Conservation (phyloP, 169 alveolate species). For the Eimeria tenella region DNA sequence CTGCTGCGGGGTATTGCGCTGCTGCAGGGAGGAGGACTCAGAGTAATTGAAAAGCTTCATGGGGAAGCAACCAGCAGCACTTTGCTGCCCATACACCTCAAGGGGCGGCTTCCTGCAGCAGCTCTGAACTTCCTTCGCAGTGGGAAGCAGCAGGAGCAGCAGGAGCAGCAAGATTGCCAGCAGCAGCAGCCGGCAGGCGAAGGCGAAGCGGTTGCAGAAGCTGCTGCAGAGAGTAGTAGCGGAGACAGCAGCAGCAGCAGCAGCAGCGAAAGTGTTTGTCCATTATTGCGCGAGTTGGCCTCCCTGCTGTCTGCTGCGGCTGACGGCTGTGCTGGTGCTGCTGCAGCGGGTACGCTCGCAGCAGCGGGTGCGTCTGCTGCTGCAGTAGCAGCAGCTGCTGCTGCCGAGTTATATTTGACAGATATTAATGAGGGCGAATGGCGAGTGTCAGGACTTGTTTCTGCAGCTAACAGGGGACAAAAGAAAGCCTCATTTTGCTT, state of each 20-base stretch:
- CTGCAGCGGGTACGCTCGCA: neutral
- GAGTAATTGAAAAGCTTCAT: neutral
- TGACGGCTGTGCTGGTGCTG: neutral
- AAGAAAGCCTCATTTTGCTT: constrained; percentile 91
- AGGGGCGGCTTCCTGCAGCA: constrained; percentile 5
- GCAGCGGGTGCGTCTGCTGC: constrained; percentile 63
- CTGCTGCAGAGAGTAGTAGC: constrained; percentile 4
- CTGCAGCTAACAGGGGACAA: constrained; percentile 84
- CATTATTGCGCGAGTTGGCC: constrained; percentile 7
- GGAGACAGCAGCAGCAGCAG: neutral
- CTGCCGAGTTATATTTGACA: neutral
- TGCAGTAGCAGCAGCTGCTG: neutral
- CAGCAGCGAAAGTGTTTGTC: constrained; percentile 6
- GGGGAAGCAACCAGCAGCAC: neutral
- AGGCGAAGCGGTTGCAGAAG: constrained; percentile 16
- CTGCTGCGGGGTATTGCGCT: neutral
- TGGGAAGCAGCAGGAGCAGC: constrained; percentile 40
- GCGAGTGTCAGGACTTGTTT: neutral
- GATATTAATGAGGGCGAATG: constrained; percentile 25
- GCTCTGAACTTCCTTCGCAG: constrained; percentile 7
- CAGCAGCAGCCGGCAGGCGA: neutral
- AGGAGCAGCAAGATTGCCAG: constrained; percentile 17
- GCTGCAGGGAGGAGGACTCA: constrained; percentile 7
- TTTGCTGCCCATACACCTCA: constrained; percentile 19
- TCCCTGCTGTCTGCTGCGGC: neutral